Conservation (phyloP, 495 filamentous ascomycete genomes). For the Tuber indicum region DNA sequence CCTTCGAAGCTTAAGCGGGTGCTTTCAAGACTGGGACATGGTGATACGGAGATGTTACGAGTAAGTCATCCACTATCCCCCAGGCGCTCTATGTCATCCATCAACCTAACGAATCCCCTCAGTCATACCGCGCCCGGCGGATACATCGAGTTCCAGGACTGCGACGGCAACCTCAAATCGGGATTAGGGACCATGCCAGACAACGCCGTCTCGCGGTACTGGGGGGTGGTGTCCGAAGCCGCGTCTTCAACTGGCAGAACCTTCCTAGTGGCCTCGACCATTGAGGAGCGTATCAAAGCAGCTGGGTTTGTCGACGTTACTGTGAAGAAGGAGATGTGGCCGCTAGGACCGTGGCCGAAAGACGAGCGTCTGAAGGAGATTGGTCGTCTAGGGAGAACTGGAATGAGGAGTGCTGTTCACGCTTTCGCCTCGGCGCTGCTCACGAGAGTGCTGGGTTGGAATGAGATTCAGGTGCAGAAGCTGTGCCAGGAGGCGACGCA, state of each 20-base stretch:
- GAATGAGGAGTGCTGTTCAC: conserved; percentile 18
- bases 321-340: conserved; percentile 16
- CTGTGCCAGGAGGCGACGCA: conserved; percentile 47
- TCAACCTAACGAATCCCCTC: background rate
- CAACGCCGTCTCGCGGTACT: conserved; percentile 14
- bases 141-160: conserved; percentile 57
- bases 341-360: conserved; percentile 28
- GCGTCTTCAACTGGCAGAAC: conserved; percentile 12
- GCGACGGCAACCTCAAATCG: conserved; percentile 12
- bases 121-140: conserved; percentile 59
- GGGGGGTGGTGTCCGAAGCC: conserved; percentile 6
- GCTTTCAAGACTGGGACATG: conserved; percentile 53
- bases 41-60: conserved; percentile 46
- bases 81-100: background rate
- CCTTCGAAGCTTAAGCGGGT: conserved; percentile 51
- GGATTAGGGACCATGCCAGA: conserved; percentile 11
- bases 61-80: conserved; percentile 9
- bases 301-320: conserved; percentile 28
- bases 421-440: conserved; percentile 24
- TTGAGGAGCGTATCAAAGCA: conserved; percentile 19
- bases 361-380: conserved; percentile 24
- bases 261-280: conserved; percentile 14
- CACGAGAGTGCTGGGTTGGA: conserved; percentile 19
- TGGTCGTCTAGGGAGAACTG: conserved; percentile 17
- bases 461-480: conserved; percentile 11